Conservation (phyloP, 2,329 filamentous ascomycete species). For the Cladosporium sp. region DNA sequence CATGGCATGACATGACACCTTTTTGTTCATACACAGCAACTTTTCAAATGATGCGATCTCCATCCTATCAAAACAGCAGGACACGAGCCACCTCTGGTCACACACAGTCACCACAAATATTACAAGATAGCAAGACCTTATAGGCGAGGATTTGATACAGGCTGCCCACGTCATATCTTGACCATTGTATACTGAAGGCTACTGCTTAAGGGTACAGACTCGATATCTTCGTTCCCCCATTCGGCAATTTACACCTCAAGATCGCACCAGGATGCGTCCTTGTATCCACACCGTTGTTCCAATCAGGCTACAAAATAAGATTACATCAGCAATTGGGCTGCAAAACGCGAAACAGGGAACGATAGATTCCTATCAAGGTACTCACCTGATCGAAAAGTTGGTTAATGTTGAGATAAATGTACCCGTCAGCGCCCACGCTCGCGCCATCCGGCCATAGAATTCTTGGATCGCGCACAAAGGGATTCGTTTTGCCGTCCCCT, state of each 20-base stretch:
- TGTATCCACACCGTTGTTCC: constrained; percentile 44
- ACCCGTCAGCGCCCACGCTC: constrained; percentile 41
- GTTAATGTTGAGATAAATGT: constrained; percentile 48
- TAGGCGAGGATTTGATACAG: too few relatives aligned
- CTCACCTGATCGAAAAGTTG: constrained; percentile 43
- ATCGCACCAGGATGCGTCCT: constrained; percentile 43
- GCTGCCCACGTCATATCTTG: too few relatives aligned
- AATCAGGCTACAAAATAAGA: constrained; percentile 19
- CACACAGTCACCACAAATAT: too few relatives aligned
- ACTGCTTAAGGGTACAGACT: constrained; percentile 16
- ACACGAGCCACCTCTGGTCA: too few relatives aligned
- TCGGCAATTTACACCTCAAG: constrained; percentile 39
- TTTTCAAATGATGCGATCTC: too few relatives aligned
- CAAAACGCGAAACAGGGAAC: too few relatives aligned
- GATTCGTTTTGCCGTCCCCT: constrained; percentile 31
- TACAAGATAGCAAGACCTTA: too few relatives aligned
- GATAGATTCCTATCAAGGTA: too few relatives aligned
- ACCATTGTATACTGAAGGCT: too few relatives aligned
- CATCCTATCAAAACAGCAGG: too few relatives aligned
- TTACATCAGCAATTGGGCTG: constrained; percentile 26
- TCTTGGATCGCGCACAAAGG: constrained; percentile 40
- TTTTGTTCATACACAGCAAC: too few relatives aligned
- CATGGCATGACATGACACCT: background rate
- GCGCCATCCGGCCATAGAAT: constrained; percentile 44
- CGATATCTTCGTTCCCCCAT: constrained; percentile 38